Base-by-base conservation (phyloP, 2,329 filamentous ascomycete species). In the Nemania sp. region DNA sequence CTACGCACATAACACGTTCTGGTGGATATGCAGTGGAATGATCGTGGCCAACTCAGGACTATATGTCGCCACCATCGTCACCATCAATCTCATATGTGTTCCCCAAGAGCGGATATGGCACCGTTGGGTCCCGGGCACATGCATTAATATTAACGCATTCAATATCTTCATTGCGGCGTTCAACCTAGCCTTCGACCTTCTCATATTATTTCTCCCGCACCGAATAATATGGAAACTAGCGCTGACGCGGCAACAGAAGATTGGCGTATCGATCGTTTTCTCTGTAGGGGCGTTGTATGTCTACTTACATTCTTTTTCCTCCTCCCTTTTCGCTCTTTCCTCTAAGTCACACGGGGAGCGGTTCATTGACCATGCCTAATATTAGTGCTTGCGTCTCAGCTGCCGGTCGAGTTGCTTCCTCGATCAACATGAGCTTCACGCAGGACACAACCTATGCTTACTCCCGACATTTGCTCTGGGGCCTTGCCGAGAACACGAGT, bases 121-220 rank as follows among this genome's bases (percentile, higher is more conserved):
- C 12, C 43, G 13, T 2, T 46, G 13, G 11, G 10, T 46, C 1
- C 43, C 43, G n/a, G 43, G 43, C 4, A 29, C 21, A 2, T 46
- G 43, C 21, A 29, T 46, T 15, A 17, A 46, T n/a, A 34, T 35
- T 25, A 20, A 34, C 13, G 49, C 18, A 5, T 54, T 60, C 18
- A 56, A 59, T 25, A 29, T 63, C 11, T 52, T 42, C 12, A 60
- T 56, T 2, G 37, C 64, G 0, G 13, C 21, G 4, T 45, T 68
- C 29, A 40, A 63, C 32, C 17, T 65, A 73, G 74, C 78, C 64
- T 80, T 79, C 59, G 72, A 75, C 10, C 72, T 78, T 35, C 74
- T 80, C 66, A 80, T 81, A 65, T 68, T 80, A 11, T 75, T 80
- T 62, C 68, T 80, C 32, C 78, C 78, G 62, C 74, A 77, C 62